Percentiles rank a stretch among this genome's conserved stretches.
phyloP scores from a whole-genome alignment of 2,329 filamentous ascomycete species.

The Pseudopithomyces maydicus region DNA sequence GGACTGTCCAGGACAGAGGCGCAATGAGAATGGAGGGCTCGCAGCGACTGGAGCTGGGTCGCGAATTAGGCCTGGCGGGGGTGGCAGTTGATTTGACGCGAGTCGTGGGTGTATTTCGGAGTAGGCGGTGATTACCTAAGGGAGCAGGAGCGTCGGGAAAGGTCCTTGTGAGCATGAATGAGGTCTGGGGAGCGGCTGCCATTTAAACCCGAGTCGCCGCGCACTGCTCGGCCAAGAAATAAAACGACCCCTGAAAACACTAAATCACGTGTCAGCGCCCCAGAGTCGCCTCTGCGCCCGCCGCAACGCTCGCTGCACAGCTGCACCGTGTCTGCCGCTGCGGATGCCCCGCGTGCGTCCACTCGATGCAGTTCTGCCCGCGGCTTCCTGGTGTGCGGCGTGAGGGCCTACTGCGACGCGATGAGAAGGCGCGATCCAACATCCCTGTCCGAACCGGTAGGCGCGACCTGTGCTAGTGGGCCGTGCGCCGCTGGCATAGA shows the following conservation, averaged over 20 bases:
- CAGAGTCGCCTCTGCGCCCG: neutral
- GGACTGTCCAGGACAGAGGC: conserved; percentile 11
- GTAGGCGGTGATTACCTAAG: conserved; percentile 35
- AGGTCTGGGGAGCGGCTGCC: conserved; percentile 21
- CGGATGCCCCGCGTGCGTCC: neutral
- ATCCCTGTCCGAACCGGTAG: conserved; percentile 2
- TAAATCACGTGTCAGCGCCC: conserved; percentile 12
- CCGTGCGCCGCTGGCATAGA: conserved; percentile 22
- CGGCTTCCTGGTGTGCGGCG: neutral
- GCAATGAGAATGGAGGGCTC: conserved; percentile 10
- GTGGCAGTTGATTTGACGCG: conserved; percentile 16
- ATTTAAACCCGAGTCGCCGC: conserved; percentile 28
- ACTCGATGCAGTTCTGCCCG: neutral
- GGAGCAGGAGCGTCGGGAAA: conserved; percentile 36
- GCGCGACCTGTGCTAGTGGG: conserved; percentile 3
- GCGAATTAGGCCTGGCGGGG: conserved; percentile 23
- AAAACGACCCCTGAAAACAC: neutral
- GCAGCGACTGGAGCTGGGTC: conserved; percentile 14
- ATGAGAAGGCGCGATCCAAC: neutral
- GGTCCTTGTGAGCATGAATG: conserved; percentile 21
- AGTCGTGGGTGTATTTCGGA: conserved; percentile 31
- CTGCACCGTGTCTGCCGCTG: conserved; percentile 5
- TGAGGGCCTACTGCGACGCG: conserved; percentile 8
- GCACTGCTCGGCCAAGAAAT: conserved; percentile 22
- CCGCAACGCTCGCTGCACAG: neutral